These are phyloP conservation scores for Dryas alaskensis DNA, from an alignment of 306 rosid genomes.

Conservation along the genomic window DNA sequence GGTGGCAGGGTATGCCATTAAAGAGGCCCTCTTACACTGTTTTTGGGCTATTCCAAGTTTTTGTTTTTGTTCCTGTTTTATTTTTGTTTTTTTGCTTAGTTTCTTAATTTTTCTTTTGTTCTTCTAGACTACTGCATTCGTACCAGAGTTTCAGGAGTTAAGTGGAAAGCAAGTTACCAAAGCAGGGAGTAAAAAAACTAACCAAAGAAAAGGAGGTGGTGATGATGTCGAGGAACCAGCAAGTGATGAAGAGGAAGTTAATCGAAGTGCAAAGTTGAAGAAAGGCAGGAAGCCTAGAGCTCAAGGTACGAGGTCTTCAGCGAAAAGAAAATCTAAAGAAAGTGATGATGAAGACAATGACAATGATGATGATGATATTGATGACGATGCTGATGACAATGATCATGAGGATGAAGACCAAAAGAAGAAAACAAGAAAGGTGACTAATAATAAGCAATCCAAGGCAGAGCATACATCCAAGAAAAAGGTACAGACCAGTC, in stretches of 20 bases:
- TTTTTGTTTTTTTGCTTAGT: constrained; percentile 8
- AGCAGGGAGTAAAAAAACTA: constrained; percentile 45
- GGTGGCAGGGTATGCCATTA: constrained; percentile 83
- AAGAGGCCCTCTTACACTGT: constrained; percentile 11
- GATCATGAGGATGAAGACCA: constrained; percentile 28
- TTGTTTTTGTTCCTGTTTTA: neutral
- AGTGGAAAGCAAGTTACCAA: constrained; percentile 48
- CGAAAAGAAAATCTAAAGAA: constrained; percentile 46
- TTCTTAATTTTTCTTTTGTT: neutral
- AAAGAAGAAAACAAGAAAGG: constrained; percentile 37
- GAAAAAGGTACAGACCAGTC: constrained; percentile 48
- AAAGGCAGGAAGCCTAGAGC: constrained; percentile 47
- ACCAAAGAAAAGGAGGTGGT: constrained; percentile 34
- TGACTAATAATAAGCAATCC: constrained; percentile 24
- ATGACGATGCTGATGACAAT: constrained; percentile 11
- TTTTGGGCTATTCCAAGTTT: neutral
- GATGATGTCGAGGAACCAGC: constrained; percentile 41
- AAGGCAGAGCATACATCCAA: constrained; percentile 41
- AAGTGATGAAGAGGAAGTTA: constrained; percentile 31
- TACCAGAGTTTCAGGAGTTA: constrained; percentile 91
- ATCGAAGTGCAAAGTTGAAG: constrained; percentile 41
- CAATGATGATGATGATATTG: constrained; percentile 31
- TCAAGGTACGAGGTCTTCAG: constrained; percentile 46
- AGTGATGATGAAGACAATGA: constrained; percentile 39
- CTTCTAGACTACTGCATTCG: constrained; percentile 79